Percentiles rank a stretch among this genome's conserved stretches.
Conservation (phyloP, 805 yeast genomes). For the Starmerella geochares region DNA sequence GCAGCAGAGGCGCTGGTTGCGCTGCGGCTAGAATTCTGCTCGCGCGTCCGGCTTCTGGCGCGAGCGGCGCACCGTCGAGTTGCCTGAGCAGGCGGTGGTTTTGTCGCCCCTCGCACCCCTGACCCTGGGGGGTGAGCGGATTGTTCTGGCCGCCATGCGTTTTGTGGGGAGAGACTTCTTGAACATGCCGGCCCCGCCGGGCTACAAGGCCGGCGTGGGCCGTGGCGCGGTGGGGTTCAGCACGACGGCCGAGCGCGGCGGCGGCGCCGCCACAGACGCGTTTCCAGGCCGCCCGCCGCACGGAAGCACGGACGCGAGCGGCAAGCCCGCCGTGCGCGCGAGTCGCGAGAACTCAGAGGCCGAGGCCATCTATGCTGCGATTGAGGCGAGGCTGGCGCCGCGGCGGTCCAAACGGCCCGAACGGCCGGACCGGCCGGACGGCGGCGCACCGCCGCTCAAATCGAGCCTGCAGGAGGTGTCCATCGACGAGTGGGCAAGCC, state of each 20-base stretch:
- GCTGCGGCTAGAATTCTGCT: no score
- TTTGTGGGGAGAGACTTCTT: conserved; percentile 40
- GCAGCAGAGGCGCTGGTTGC: no score
- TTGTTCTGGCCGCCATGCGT: background rate
- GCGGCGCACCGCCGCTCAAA: background rate
- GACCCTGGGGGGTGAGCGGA: background rate
- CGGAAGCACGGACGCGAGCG: no score
- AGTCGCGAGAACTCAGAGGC: conserved; percentile 12
- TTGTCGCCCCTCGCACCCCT: background rate
- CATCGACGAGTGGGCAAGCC: conserved; percentile 62
- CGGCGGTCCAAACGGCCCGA: background rate
- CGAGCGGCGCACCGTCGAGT: no score
- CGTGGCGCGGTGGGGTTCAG: conserved; percentile 86
- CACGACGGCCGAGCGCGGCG: conserved; percentile 5
- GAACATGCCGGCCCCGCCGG: conserved; percentile 78
- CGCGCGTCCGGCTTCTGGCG: no score
- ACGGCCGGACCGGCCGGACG: background rate
- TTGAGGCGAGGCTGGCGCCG: conserved; percentile 8
- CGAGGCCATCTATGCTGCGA: conserved; percentile 14
- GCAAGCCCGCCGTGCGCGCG: background rate
- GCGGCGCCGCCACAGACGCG: background rate
- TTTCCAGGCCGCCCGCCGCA: background rate
- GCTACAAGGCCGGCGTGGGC: conserved; percentile 85
- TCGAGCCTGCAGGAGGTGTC: conserved; percentile 45
- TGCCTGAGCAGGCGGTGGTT: no score